Conservation (phyloP, 2,329 filamentous ascomycete genomes). For the Epichloe baconii region DNA sequence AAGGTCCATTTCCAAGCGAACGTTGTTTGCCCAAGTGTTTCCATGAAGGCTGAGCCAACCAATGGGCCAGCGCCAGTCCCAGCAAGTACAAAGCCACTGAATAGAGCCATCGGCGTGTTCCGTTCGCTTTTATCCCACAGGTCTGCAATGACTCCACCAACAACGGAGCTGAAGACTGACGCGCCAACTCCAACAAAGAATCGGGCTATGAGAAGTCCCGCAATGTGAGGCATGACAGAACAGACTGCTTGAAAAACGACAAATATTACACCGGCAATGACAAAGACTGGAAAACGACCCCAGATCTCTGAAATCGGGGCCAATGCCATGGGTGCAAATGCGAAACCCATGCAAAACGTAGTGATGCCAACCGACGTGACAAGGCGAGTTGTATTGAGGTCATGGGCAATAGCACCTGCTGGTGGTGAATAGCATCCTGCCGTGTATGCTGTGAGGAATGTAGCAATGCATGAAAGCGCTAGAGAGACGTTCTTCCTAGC, state of each 20-base stretch:
- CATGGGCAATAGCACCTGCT: conserved; percentile 46
- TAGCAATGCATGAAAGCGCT: conserved; percentile 62
- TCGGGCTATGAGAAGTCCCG: conserved; percentile 61
- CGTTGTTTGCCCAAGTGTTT: conserved; percentile 34
- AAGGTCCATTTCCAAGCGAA: conserved; percentile 76
- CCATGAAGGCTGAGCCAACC: conserved; percentile 54
- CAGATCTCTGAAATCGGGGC: conserved; percentile 84
- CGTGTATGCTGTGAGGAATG: conserved; percentile 64
- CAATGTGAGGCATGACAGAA: conserved; percentile 54
- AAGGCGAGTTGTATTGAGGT: conserved; percentile 53
- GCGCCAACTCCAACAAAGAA: conserved; percentile 68
- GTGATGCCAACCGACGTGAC: conserved; percentile 66
- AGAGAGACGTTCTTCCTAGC: conserved; percentile 59
- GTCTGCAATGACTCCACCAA: conserved; percentile 84
- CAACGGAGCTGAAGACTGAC: conserved; percentile 73
- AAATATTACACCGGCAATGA: conserved; percentile 59
- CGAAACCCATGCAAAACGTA: conserved; percentile 70
- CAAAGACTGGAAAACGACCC: conserved; percentile 72
- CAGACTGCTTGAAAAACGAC: conserved; percentile 59
- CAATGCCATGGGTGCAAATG: conserved; percentile 71
- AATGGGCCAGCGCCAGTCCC: conserved; percentile 73
- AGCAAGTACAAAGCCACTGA: conserved; percentile 63
- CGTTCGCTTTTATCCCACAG: conserved; percentile 66
- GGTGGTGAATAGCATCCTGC: conserved; percentile 71
- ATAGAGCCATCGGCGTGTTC: conserved; percentile 83